phyloP scores from a whole-genome alignment of 495 filamentous ascomycete species.

The Penicillium soppii region DNA sequence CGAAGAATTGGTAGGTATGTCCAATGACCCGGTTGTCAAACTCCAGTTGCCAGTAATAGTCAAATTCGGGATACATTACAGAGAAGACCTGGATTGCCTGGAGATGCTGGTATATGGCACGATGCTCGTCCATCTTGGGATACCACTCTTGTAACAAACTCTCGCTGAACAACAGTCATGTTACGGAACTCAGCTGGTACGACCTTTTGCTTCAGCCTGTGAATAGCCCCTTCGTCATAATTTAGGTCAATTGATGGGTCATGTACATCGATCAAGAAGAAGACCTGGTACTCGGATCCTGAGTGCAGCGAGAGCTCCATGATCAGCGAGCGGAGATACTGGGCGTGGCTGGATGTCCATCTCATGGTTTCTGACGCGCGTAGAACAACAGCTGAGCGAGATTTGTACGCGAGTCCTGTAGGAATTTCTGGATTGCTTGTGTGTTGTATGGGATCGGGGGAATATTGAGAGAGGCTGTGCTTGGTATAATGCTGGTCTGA shows the following conservation, averaged over 20 bases:
- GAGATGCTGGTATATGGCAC: conserved; percentile 17
- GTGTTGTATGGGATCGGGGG: not conserved
- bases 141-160: conserved; percentile 57
- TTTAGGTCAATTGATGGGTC: conserved; percentile 55
- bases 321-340: conserved; percentile 68
- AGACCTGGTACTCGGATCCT: conserved; percentile 74
- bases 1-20: conserved; percentile 67
- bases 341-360: conserved; percentile 66
- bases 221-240: conserved; percentile 50
- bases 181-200: conserved; percentile 60
- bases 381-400: conserved; percentile 64
- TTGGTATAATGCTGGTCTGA: not conserved
- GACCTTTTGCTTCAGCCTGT: conserved; percentile 50
- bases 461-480: not conserved
- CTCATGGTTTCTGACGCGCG: conserved; percentile 63
- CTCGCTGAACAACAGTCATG: conserved; percentile 69
- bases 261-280: conserved; percentile 69
- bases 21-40: conserved; percentile 66
- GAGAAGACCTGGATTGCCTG: conserved; percentile 52
- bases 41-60: conserved; percentile 74
- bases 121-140: conserved; percentile 40
- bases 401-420: not conserved
- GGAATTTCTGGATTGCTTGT: not conserved
- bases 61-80: conserved; percentile 64
- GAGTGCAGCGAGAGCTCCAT: conserved; percentile 69